These are phyloP conservation scores for Termitomyces sp. DNA, from an alignment of 768 basidiomycete genomes.

Conservation along the genomic window DNA sequence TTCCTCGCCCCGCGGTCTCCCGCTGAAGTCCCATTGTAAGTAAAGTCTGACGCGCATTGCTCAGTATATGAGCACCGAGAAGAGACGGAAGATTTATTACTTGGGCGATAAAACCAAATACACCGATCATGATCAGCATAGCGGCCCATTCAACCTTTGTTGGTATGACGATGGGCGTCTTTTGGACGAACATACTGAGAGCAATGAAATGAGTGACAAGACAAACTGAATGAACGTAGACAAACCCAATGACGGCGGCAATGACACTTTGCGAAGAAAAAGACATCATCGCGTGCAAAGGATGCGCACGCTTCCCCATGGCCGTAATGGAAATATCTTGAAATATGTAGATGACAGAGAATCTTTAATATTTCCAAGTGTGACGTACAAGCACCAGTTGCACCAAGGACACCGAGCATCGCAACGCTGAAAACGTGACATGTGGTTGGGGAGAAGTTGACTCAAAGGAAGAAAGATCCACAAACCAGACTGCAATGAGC, in stretches of 20 bases:
- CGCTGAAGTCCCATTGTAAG: slow-evolving; percentile 53
- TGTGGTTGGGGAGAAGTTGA: not conserved
- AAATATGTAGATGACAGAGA: not conserved
- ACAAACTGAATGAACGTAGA: not conserved
- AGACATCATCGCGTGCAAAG: slow-evolving; percentile 66
- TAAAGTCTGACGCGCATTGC: slow-evolving; percentile 29
- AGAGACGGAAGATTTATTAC: slow-evolving; percentile 45
- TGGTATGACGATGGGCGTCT: slow-evolving; percentile 41
- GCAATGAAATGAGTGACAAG: not conserved
- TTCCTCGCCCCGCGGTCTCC: slow-evolving; percentile 43
- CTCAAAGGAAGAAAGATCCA: not conserved
- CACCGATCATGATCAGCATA: slow-evolving; percentile 44
- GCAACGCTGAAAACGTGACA: slow-evolving; percentile 6
- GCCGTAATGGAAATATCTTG: slow-evolving; percentile 32
- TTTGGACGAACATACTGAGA: slow-evolving; percentile 39
- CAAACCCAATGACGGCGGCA: slow-evolving; percentile 30
- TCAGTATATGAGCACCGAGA: not conserved
- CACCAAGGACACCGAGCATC: slow-evolving; percentile 53
- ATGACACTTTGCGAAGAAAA: slow-evolving; percentile 57
- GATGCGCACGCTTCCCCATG: slow-evolving; percentile 72
- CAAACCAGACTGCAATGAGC: slow-evolving; percentile 26
- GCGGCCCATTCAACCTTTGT: slow-evolving; percentile 37
- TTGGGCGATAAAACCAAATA: slow-evolving; percentile 52
- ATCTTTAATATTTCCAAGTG: not conserved
- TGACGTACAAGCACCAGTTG: slow-evolving; percentile 63